A percentile compares a stretch with the other conserved stretches of the same genome.
Conservation (phyloP, 2,329 filamentous ascomycete species). For the Exutisphaerella laricina region DNA sequence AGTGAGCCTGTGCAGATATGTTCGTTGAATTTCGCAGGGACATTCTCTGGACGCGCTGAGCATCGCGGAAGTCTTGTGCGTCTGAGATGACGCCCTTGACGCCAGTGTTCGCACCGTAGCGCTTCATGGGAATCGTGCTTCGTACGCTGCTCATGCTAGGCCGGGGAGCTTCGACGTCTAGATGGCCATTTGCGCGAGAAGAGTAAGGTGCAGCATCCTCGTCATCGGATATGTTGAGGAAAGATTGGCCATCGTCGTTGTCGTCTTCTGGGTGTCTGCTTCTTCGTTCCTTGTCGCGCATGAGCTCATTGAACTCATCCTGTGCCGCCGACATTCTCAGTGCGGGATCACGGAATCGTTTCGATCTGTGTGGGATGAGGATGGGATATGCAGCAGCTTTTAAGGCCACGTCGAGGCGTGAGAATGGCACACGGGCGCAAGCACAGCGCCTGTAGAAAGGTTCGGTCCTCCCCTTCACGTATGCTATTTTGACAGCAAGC, state of each 20-base stretch:
- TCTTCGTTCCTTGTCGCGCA: constrained; percentile 43
- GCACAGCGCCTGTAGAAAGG: no score
- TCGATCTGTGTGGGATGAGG: not conserved
- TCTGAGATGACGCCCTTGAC: constrained; percentile 86
- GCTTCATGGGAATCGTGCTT: constrained; percentile 51
- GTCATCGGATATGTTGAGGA: constrained; percentile 43
- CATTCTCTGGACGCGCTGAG: constrained; percentile 27
- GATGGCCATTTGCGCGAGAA: constrained; percentile 43
- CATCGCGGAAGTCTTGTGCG: constrained; percentile 61
- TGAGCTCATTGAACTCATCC: constrained; percentile 49
- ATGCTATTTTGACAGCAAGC: no score
- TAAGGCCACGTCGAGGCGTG: no score
- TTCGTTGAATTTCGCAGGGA: constrained; percentile 22
- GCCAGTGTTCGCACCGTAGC: constrained; percentile 67
- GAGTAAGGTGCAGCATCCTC: constrained; percentile 47
- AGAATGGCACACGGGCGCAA: no score
- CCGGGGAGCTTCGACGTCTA: constrained; percentile 18
- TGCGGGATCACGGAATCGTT: constrained; percentile 10
- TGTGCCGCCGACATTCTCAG: constrained; percentile 47
- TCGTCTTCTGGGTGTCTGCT: constrained; percentile 46
- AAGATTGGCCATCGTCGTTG: constrained; percentile 37
- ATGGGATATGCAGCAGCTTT: no score
- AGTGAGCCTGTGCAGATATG: constrained; percentile 15
- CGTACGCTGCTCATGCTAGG: constrained; percentile 40
- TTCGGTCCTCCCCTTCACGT: no score